A percentile compares a stretch with the other conserved stretches of the same genome.
phyloP scores from a whole-genome alignment of 192 early-diverging fungal species.

The Funneliformis mosseae region DNA sequence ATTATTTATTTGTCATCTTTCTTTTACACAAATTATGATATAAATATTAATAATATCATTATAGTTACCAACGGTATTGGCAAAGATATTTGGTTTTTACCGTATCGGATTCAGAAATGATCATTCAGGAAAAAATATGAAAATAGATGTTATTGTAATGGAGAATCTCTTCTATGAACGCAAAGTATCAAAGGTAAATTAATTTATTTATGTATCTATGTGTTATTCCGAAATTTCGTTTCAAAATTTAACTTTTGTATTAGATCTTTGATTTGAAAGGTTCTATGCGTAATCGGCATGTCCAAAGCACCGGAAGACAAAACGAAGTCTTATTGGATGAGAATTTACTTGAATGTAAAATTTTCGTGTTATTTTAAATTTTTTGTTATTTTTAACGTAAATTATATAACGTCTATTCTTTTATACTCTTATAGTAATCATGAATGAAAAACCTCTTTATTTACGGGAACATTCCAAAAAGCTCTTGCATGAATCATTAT shows the following conservation, averaged over 20 bases:
- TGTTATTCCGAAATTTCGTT: neutral
- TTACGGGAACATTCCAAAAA: slow-evolving; percentile 90
- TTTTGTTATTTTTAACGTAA: neutral
- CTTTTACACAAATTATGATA: neutral
- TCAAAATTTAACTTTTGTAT: neutral
- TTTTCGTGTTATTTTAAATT: neutral
- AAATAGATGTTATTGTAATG: slow-evolving; percentile 94
- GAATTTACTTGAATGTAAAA: slow-evolving; percentile 83
- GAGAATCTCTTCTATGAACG: slow-evolving; percentile 94
- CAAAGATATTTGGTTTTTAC: slow-evolving; percentile 94
- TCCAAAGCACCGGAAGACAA: slow-evolving; percentile 79
- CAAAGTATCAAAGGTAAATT: slow-evolving; percentile 62
- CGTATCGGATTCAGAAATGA: slow-evolving; percentile 86
- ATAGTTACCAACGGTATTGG: slow-evolving; percentile 81
- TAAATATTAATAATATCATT: neutral
- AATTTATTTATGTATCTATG: neutral
- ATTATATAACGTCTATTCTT: neutral
- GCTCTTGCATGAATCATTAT: slow-evolving; percentile 80
- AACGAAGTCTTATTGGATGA: slow-evolving; percentile 92
- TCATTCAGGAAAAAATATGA: slow-evolving; percentile 75
- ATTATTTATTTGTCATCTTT: neutral
- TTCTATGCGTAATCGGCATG: slow-evolving; percentile 92
- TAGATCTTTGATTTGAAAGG: slow-evolving; percentile 93
- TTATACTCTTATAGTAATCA: slow-evolving; percentile 53
- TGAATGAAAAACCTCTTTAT: slow-evolving; percentile 87